Conservation (phyloP, 192 early-diverging fungal genomes). For the Rhizoclosmatium globosum region DNA sequence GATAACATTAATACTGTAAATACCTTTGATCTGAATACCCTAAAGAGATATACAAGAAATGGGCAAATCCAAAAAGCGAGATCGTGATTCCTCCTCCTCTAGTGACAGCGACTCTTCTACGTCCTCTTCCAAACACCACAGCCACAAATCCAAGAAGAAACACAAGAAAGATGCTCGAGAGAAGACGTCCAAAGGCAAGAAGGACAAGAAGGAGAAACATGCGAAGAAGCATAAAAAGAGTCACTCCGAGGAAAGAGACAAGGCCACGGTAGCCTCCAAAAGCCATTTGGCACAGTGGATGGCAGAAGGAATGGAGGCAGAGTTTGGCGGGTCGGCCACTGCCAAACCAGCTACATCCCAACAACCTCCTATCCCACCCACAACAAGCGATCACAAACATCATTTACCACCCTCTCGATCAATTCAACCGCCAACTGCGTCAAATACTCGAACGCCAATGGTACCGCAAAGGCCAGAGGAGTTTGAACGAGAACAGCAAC, state of each 20-base stretch:
- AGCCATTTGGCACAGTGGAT: constrained; percentile 4
- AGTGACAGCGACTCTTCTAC: constrained; percentile 15
- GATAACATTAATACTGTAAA: too few relatives aligned
- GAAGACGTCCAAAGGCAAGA: constrained; percentile 16
- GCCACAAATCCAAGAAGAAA: constrained; percentile 1
- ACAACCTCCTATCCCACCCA: not conserved
- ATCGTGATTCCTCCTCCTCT: not conserved
- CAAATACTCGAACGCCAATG: constrained; percentile 5
- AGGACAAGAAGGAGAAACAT: constrained; percentile 6
- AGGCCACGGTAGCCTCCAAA: too few relatives aligned
- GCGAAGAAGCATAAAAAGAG: not conserved
- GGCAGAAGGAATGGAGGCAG: not conserved
- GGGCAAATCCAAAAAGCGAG: not conserved
- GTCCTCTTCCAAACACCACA: not conserved
- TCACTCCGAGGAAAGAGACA: not conserved
- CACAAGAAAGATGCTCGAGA: not conserved
- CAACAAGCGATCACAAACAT: too few relatives aligned
- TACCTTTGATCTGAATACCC: too few relatives aligned
- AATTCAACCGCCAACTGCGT: not conserved
- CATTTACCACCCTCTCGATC: not conserved
- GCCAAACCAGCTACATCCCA: not conserved
- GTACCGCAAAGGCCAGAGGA: constrained; percentile 33
- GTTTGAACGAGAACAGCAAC: constrained; percentile 5
- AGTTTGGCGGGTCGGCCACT: not conserved
- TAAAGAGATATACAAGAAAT: too few relatives aligned